Conservation (phyloP, 2,329 filamentous ascomycete species). For the Neurospora sp. region DNA sequence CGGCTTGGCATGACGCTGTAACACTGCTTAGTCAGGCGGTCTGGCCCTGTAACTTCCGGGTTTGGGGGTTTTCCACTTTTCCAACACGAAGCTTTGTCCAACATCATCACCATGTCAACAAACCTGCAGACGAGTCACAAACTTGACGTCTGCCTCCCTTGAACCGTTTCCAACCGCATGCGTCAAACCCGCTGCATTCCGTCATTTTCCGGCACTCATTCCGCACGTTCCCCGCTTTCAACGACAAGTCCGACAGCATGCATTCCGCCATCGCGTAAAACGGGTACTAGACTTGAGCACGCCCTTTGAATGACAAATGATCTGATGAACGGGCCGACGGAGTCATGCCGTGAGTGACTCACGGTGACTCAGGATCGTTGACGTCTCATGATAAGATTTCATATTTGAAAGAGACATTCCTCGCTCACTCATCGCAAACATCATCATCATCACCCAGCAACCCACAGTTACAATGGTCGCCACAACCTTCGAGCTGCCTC, state of each 20-base stretch:
- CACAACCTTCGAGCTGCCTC: conserved; percentile 3
- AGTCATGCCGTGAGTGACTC: neutral
- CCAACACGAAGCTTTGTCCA: no score
- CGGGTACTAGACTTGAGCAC: neutral
- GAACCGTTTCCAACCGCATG: neutral
- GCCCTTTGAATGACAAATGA: neutral
- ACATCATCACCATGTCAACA: no score
- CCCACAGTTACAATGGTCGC: neutral
- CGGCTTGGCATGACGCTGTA: neutral
- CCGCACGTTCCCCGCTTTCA: neutral
- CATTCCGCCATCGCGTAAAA: neutral
- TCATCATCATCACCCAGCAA: neutral
- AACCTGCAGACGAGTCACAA: no score
- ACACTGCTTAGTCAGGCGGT: neutral
- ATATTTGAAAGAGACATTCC: neutral
- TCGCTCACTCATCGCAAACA: neutral
- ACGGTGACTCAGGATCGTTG: neutral
- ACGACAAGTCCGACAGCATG: neutral
- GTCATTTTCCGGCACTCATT: neutral
- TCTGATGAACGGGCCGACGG: neutral
- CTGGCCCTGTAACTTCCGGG: no score
- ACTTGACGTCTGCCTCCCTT: no score
- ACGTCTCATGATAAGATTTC: neutral
- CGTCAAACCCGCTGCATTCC: neutral
- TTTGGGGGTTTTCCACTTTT: no score